Conservation (phyloP, 441 rosid species). For the Manihot esculenta region DNA sequence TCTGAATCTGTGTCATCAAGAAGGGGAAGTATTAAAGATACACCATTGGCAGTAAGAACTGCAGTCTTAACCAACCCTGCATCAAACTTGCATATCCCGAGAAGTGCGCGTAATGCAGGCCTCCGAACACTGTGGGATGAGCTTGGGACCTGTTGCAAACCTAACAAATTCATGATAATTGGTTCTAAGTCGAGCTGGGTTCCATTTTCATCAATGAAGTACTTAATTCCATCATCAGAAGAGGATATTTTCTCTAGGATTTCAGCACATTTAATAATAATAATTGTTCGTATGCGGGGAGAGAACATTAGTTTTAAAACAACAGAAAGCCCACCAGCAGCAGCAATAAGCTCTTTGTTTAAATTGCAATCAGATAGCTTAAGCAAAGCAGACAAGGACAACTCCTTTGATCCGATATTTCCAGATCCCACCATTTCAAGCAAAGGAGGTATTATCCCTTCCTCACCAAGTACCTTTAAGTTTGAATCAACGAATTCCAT, state of each 20-base stretch:
- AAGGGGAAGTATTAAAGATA: slow-evolving; percentile 52
- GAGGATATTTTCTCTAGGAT: slow-evolving; percentile 47
- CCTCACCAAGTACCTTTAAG: slow-evolving; percentile 51
- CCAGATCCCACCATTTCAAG: slow-evolving; percentile 50
- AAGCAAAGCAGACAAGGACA: slow-evolving; percentile 46
- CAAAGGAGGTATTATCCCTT: slow-evolving; percentile 55
- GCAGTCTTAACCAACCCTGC: slow-evolving; percentile 56
- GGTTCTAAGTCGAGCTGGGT: slow-evolving; percentile 44
- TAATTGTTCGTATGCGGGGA: slow-evolving; percentile 30
- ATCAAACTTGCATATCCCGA: slow-evolving; percentile 51
- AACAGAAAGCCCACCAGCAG: slow-evolving; percentile 52
- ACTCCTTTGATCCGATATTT: slow-evolving; percentile 45
- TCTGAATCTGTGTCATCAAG: slow-evolving; percentile 52
- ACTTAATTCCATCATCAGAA: slow-evolving; percentile 46
- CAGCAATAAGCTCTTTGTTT: slow-evolving; percentile 53
- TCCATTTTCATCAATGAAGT: slow-evolving; percentile 48
- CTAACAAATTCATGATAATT: slow-evolving; percentile 45
- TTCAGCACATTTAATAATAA: slow-evolving; percentile 50
- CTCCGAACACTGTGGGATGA: slow-evolving; percentile 36
- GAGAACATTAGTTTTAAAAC: slow-evolving; percentile 41
- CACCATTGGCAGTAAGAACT: slow-evolving; percentile 47
- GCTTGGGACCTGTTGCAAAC: slow-evolving; percentile 37
- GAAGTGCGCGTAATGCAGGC: slow-evolving; percentile 51
- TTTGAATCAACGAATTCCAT: slow-evolving; percentile 56
- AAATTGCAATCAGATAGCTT: slow-evolving; percentile 42